phyloP scores from a whole-genome alignment of 1,284 basidiomycete genomes.

The Fomes fomentarius region DNA sequence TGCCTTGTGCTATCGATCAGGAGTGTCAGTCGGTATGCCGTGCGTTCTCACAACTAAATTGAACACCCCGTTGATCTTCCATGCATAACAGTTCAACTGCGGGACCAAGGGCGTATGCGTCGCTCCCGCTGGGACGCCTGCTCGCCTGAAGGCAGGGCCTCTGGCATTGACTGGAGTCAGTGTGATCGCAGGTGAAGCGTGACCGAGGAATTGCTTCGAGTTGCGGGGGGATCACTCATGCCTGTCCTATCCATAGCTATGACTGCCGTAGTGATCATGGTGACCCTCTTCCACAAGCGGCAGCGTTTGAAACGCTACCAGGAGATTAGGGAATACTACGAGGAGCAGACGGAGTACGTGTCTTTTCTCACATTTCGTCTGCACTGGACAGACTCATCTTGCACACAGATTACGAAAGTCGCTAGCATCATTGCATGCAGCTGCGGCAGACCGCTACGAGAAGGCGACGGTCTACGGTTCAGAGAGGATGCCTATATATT shows the following conservation, averaged over 20 bases:
- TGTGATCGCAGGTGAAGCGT: conserved; percentile 16
- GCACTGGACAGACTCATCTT: background rate
- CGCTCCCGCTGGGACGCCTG: conserved; percentile 38
- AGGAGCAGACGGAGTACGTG: conserved; percentile 54
- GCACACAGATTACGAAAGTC: conserved; percentile 29
- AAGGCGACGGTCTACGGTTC: conserved; percentile 16
- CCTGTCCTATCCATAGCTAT: conserved; percentile 40
- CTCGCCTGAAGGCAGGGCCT: conserved; percentile 47
- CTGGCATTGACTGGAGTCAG: conserved; percentile 15
- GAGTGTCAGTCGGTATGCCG: conserved; percentile 51
- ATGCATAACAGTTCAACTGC: conserved; percentile 38
- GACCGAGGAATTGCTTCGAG: conserved; percentile 15
- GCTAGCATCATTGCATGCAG: conserved; percentile 31
- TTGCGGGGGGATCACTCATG: conserved; percentile 14
- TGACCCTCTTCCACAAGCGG: conserved; percentile 53
- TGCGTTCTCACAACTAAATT: background rate
- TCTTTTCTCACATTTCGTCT: background rate
- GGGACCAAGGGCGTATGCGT: conserved; percentile 31
- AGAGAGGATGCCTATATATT: no score
- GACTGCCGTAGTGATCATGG: conserved; percentile 42
- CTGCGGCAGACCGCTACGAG: conserved; percentile 25
- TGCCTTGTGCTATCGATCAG: conserved; percentile 55
- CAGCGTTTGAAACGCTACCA: conserved; percentile 46
- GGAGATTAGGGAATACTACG: conserved; percentile 56
- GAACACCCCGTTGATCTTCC: background rate